Conservation (phyloP, 164 flowering plant species). For the Cinnamomum micranthum region DNA sequence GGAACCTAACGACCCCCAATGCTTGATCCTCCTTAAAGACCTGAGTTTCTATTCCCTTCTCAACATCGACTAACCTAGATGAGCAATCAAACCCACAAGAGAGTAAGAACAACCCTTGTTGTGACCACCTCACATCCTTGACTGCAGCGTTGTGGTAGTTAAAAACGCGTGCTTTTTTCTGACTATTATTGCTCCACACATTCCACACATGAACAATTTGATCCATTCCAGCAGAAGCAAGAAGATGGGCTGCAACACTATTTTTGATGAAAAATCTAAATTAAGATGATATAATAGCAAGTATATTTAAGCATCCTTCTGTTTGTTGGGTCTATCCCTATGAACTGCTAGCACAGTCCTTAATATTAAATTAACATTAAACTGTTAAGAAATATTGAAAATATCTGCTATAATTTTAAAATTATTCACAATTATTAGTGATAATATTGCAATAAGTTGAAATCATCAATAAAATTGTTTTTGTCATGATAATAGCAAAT, state of each 20-base stretch:
- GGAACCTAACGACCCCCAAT: conserved; percentile 66
- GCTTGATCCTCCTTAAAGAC: conserved; percentile 68
- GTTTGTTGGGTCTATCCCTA: too few species aligned
- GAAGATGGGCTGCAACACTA: conserved; percentile 80
- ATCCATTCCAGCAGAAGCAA: conserved; percentile 98
- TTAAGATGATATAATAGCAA: background rate
- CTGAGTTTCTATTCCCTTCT: conserved; percentile 63
- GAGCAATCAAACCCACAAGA: conserved; percentile 91
- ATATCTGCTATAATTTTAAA: too few species aligned
- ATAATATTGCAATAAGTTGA: too few species aligned
- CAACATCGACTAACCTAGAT: conserved; percentile 72
- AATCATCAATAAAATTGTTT: too few species aligned
- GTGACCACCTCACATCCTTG: conserved; percentile 85
- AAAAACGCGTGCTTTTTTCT: conserved; percentile 51
- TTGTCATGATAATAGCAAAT: too few species aligned
- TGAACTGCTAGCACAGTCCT: too few species aligned
- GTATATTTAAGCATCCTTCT: too few species aligned
- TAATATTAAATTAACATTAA: too few species aligned
- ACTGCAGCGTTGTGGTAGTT: conserved; percentile 69
- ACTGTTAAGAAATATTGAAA: too few species aligned
- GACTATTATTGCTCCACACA: conserved; percentile 60
- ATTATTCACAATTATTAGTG: too few species aligned
- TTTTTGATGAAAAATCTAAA: conserved; percentile 19
- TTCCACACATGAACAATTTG: conserved; percentile 75
- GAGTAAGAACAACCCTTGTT: conserved; percentile 58